Evolutionary conservation across 257 asterid species (phyloP).

Genomic region (Paraleonurus japonicus): DNA sequence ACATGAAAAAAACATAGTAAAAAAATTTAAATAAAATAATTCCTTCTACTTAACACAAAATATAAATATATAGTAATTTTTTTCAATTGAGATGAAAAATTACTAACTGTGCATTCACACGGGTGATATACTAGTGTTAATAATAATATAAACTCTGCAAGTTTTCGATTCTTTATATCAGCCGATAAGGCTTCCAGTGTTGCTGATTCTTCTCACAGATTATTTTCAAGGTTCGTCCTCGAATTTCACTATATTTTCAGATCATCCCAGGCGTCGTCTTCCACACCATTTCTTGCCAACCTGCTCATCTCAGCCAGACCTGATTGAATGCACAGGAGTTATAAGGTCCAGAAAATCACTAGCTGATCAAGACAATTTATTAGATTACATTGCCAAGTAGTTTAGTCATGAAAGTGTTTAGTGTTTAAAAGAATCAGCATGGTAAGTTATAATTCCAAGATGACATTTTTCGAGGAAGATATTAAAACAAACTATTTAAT

Average conservation of each 20-base stretch:
- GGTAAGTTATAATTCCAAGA: neutral
- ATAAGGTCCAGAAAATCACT: neutral
- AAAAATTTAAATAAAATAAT: too few relatives aligned
- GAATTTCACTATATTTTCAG: constrained; percentile 17
- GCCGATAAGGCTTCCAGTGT: neutral
- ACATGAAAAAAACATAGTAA: too few relatives aligned
- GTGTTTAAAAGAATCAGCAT: neutral
- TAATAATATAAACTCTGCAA: neutral
- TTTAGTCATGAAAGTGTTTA: neutral
- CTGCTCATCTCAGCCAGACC: constrained; percentile 68
- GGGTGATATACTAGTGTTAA: too few relatives aligned
- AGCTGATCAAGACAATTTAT: neutral
- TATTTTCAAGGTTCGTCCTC: too few relatives aligned
- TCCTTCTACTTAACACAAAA: too few relatives aligned
- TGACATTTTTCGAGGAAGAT: neutral
- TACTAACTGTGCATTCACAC: too few relatives aligned
- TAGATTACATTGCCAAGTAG: neutral
- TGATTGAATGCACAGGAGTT: constrained; percentile 22
- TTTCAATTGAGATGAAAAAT: too few relatives aligned
- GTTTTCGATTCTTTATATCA: neutral
- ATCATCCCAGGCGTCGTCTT: constrained; percentile 42
- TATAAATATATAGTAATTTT: too few relatives aligned
- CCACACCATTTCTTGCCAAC: constrained; percentile 41
- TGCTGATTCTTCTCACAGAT: neutral
- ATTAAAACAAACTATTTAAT: neutral